A percentile compares a stretch with the other conserved stretches of the same genome.
These are phyloP conservation scores for Periglandula ipomoeae DNA, from an alignment of 2,329 filamentous ascomycete species.

Conservation along the genomic window DNA sequence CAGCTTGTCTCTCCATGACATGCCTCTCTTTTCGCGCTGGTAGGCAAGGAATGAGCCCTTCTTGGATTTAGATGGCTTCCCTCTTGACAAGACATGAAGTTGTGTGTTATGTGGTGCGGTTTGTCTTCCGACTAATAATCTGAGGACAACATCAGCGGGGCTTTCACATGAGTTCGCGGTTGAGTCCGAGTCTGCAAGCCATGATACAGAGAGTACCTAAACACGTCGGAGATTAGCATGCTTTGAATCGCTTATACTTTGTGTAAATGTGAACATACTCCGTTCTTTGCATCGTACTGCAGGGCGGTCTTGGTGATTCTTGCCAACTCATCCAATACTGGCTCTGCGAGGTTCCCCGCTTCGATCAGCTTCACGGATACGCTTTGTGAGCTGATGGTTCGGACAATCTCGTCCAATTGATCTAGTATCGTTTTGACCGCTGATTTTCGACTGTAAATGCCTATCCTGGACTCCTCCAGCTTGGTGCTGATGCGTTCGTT, in stretches of 20 bases:
- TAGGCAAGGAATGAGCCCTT: slow-evolving; percentile 13
- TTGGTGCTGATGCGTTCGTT: slow-evolving; percentile 21
- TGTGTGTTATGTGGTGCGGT: background rate
- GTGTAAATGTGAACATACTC: slow-evolving; percentile 13
- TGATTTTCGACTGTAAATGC: slow-evolving; percentile 21
- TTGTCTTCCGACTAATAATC: slow-evolving; percentile 30
- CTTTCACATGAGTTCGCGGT: slow-evolving; percentile 24
- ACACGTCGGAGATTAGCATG: background rate
- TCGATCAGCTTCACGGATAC: slow-evolving; percentile 17
- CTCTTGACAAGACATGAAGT: slow-evolving; percentile 15
- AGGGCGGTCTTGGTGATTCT: slow-evolving; percentile 25
- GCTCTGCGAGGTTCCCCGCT: slow-evolving; percentile 10
- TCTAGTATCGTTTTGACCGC: slow-evolving; percentile 24
- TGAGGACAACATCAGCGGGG: slow-evolving; percentile 33
- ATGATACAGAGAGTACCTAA: slow-evolving; percentile 29
- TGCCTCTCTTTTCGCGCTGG: slow-evolving; percentile 21
- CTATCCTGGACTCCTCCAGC: slow-evolving; percentile 15
- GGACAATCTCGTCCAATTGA: slow-evolving; percentile 23
- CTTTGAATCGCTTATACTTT: background rate
- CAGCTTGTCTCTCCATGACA: slow-evolving; percentile 27
- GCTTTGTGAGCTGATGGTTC: slow-evolving; percentile 16
- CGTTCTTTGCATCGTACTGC: slow-evolving; percentile 9
- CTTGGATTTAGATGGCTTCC: slow-evolving; percentile 1
- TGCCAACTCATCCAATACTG: slow-evolving; percentile 20
- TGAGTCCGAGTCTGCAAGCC: slow-evolving; percentile 26